A percentile compares a stretch with the other conserved stretches of the same genome.
These are phyloP conservation scores for Globisporangium apiculatum DNA, from an alignment of 352 stramenopile species.

Conservation along the genomic window DNA sequence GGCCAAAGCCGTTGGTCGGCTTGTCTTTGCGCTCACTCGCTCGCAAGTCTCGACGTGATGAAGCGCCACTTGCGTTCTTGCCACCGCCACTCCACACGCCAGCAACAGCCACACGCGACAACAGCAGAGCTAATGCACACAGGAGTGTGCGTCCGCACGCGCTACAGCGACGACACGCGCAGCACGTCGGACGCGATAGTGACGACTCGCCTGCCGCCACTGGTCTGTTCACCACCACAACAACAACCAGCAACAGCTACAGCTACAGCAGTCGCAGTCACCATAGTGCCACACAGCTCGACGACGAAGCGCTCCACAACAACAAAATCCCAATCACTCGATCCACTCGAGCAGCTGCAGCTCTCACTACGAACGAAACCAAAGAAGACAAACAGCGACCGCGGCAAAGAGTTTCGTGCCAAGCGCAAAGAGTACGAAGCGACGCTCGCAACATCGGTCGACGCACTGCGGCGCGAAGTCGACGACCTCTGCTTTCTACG, in stretches of 20 bases:
- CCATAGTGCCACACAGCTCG: neutral
- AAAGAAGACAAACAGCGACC: constrained; percentile 64
- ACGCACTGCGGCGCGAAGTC: constrained; percentile 35
- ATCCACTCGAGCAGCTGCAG: neutral
- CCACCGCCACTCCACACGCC: too few species aligned
- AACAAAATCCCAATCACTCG: too few species aligned
- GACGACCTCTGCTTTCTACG: constrained; percentile 35
- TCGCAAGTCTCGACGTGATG: too few species aligned
- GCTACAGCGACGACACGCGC: too few species aligned
- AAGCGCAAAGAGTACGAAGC: constrained; percentile 43
- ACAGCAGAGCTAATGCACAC: too few species aligned
- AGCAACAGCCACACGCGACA: too few species aligned
- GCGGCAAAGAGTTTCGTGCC: constrained; percentile 47
- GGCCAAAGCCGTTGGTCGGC: too few species aligned
- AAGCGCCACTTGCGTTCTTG: too few species aligned
- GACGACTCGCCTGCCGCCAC: neutral
- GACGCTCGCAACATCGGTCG: constrained; percentile 26
- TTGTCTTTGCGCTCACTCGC: too few species aligned
- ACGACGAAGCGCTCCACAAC: neutral
- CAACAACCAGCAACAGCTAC: too few species aligned
- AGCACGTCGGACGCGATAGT: neutral
- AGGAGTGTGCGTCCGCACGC: too few species aligned
- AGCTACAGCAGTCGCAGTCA: neutral
- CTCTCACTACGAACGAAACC: neutral
- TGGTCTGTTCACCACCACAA: neutral